Conservation (phyloP, 2,329 filamentous ascomycete species). For the Aureobasidium musti region DNA sequence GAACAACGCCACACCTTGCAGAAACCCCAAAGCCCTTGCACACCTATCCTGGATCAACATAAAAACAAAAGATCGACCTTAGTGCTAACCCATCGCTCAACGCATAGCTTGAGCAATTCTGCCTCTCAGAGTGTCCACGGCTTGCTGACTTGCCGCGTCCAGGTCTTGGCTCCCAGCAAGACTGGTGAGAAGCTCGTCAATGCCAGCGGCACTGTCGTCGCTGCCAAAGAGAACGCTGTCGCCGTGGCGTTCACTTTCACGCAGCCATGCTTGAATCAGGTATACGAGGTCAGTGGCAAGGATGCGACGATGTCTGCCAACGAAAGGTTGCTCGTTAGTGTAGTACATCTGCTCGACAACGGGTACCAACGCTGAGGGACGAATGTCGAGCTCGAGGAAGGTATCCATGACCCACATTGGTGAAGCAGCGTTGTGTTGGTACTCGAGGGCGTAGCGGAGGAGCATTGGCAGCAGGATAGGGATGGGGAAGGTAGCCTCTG, state of each 20-base stretch:
- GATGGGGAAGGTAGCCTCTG: conserved; percentile 41
- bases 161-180: conserved; percentile 36
- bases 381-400: conserved; percentile 63
- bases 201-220: conserved; percentile 56
- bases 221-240: conserved; percentile 60
- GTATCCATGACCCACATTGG: conserved; percentile 65
- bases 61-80: conserved; percentile 2
- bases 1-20: conserved; percentile 7
- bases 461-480: conserved; percentile 57
- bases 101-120: conserved; percentile 25
- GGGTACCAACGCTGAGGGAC: conserved; percentile 62
- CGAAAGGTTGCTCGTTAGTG: conserved; percentile 65
- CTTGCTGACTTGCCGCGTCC: conserved; percentile 28
- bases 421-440: conserved; percentile 51
- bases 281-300: conserved; percentile 65
- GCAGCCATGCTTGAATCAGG: conserved; percentile 62
- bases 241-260: conserved; percentile 57
- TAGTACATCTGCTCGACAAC: conserved; percentile 68
- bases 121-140: conserved; percentile 14
- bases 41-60: conserved; percentile 12
- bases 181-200: conserved; percentile 38
- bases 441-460: conserved; percentile 55
- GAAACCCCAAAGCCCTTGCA: background rate
- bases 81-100: background rate
- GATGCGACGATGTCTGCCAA: conserved; percentile 56